Percentiles rank a stretch among this genome's conserved stretches.
These are phyloP conservation scores for Prunus persica DNA, from an alignment of 306 rosid genomes.

Conservation along the genomic window Prunus_persica_NCBIv2 NC_034011.1:25782001-25782500, in stretches of 20 bases:
- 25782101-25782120: background rate
- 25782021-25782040: background rate
- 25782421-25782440: background rate
- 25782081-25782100: background rate
- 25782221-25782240: constrained; percentile 90
- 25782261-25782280: constrained; percentile 70
- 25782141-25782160: constrained; percentile 54
- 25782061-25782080: background rate
- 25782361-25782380: background rate
- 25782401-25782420: background rate
- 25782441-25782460: background rate
- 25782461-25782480: background rate
- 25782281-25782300: constrained; percentile 63
- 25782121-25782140: background rate
- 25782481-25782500: background rate
- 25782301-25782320: constrained; percentile 73
- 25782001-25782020: background rate
- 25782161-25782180: constrained; percentile 85
- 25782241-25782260: constrained; percentile 61
- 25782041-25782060: too few species aligned
- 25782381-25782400: background rate
- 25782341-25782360: constrained; percentile 27
- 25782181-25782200: constrained; percentile 81
- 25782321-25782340: constrained; percentile 39
- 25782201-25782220: constrained; percentile 75